Evolutionary conservation across 2,329 filamentous ascomycete species (phyloP).

Genomic region (Calcarisporium arbuscula): DNA sequence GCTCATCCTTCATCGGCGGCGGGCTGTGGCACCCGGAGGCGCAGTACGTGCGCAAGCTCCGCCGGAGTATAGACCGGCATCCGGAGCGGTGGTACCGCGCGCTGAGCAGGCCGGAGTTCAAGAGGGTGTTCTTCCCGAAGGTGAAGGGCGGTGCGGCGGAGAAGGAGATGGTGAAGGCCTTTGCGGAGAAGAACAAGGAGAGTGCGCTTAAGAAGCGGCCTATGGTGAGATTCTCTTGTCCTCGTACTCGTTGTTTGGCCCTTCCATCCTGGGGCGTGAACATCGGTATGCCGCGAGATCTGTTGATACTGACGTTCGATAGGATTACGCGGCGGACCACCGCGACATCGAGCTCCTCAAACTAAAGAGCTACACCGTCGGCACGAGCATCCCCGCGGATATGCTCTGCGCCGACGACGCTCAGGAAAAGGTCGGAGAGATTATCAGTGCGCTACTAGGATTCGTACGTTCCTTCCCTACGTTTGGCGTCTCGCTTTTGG

Average conservation of each 20-base stretch:
- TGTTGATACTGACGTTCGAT: too few relatives aligned
- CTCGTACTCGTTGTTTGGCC: too few relatives aligned
- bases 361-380: constrained; percentile 71
- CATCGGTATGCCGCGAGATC: too few relatives aligned
- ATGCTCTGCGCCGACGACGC: constrained; percentile 57
- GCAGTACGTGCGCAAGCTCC: constrained; percentile 57
- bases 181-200: constrained; percentile 62
- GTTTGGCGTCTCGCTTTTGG: not conserved
- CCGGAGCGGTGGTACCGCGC: constrained; percentile 64
- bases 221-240: constrained; percentile 56
- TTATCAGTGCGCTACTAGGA: constrained; percentile 63
- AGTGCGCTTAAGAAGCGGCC: constrained; percentile 80
- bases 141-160: constrained; percentile 23
- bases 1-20: constrained; percentile 66
- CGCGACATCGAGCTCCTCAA: constrained; percentile 75
- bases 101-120: constrained; percentile 55
- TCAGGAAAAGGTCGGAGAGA: constrained; percentile 56
- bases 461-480: constrained; percentile 53
- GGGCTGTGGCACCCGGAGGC: constrained; percentile 77
- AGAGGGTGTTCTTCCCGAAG: constrained; percentile 55
- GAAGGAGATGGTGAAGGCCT: constrained; percentile 60
- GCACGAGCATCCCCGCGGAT: constrained; percentile 58
- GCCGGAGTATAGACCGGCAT: constrained; percentile 68
- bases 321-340: constrained; percentile 72
- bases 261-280: too few relatives aligned